Percentiles rank a stretch among this genome's conserved stretches.
Conservation (phyloP, 139 green algal species). For the Picochlorum sp. region DNA sequence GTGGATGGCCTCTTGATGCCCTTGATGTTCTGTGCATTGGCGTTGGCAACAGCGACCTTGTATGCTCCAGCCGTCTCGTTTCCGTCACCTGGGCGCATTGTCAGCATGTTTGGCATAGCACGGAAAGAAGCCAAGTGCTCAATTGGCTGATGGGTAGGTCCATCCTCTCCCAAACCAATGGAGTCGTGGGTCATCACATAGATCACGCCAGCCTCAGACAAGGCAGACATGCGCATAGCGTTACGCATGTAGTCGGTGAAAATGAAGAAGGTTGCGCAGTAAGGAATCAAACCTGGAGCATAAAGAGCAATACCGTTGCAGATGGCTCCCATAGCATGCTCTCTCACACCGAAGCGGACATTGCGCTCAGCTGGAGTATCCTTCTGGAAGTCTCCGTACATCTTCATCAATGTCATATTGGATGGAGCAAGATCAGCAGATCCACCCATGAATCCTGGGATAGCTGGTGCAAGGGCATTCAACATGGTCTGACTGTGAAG, state of each 20-base stretch:
- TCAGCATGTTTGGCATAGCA: constrained; percentile 97
- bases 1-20: constrained; percentile 61
- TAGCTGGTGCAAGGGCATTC: constrained; percentile 78
- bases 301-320: constrained; percentile 90
- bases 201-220: constrained; percentile 79
- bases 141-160: constrained; percentile 97
- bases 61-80: constrained; percentile 94
- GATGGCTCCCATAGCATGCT: constrained; percentile 98
- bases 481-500: constrained; percentile 94
- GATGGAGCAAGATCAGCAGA: constrained; percentile 94
- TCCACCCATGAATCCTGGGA: constrained; percentile 91
- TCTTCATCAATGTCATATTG: constrained; percentile 99
- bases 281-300: constrained; percentile 82
- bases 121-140: constrained; percentile 97
- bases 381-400: constrained; percentile 97
- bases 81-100: constrained; percentile 85
- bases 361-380: constrained; percentile 84
- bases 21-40: constrained; percentile 28
- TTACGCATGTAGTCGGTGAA: constrained; percentile 99
- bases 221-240: constrained; percentile 89
- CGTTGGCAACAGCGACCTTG: constrained; percentile 66
- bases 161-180: constrained; percentile 98
- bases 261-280: constrained; percentile 99
- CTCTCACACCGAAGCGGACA: constrained; percentile 93
- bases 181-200: constrained; percentile 99